A percentile compares a stretch with the other conserved stretches of the same genome.
Evolutionary conservation across 805 yeast genomes (phyloP).

Genomic region (Sungouiella thailandica): DNA sequence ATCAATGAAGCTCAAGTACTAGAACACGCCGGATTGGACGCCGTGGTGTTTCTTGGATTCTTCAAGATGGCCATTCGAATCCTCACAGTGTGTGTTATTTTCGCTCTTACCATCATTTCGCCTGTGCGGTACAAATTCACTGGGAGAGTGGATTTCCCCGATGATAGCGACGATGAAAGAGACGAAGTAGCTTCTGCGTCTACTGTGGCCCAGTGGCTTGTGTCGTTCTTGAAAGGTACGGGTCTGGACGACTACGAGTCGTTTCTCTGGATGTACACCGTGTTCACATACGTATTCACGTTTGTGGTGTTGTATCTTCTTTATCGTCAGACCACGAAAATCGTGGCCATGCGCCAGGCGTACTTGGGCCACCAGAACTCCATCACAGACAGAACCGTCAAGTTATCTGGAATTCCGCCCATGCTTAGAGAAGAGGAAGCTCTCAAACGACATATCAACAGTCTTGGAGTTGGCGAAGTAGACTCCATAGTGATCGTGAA

Average conservation of each 20-base stretch:
- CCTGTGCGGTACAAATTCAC: slow-evolving; percentile 83
- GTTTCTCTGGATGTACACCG: slow-evolving; percentile 81
- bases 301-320: slow-evolving; percentile 54
- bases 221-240: not conserved
- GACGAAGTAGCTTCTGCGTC: slow-evolving; percentile 7
- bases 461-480: slow-evolving; percentile 75
- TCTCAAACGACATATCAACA: slow-evolving; percentile 69
- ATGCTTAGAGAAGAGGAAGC: slow-evolving; percentile 68
- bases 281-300: slow-evolving; percentile 85
- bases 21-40: slow-evolving; percentile 91
- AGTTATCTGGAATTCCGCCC: slow-evolving; percentile 85
- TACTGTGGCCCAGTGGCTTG: not conserved
- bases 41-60: slow-evolving; percentile 85
- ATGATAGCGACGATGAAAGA: slow-evolving; percentile 16
- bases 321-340: slow-evolving; percentile 63
- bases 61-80: slow-evolving; percentile 83
- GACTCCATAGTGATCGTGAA: slow-evolving; percentile 73
- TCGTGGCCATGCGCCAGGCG: slow-evolving; percentile 72
- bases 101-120: slow-evolving; percentile 71
- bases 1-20: slow-evolving; percentile 73
- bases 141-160: slow-evolving; percentile 58
- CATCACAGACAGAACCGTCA: slow-evolving; percentile 84
- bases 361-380: slow-evolving; percentile 84
- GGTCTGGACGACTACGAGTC: slow-evolving; percentile 37
- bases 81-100: slow-evolving; percentile 56